Evolutionary conservation across 345 rosid genomes (phyloP), one percentile per base, ranked within the genome.

Genomic region (Salix suchowensis): DNA sequence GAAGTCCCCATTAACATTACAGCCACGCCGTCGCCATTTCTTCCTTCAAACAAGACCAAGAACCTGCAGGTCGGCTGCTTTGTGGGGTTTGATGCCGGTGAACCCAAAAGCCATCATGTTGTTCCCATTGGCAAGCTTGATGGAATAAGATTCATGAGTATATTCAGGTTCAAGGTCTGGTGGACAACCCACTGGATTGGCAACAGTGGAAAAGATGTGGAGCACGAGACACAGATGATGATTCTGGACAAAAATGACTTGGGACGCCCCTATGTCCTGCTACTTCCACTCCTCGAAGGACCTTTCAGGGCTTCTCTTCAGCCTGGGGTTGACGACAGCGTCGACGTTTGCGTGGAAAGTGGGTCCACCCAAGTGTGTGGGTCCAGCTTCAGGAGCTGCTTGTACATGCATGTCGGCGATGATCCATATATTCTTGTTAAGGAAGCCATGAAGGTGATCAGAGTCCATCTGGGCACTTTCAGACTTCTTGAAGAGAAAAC

Each of bases 111-210:
- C 73, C 68, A 61, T 1, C 82, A 86, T 50, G 75, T 70, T 18
- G 79, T 52, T 0, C 83, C 86, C 10, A 40, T 86, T 1, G 86
- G 85, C 15, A 77, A 68, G 64, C 83, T 86, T 21, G 71, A 2
- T 1, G 58, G 54, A 4, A 74, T 81, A 1, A 67, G 66, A 67
- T 77, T 85, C 88, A 90, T 91, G 96, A 91, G 98, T 85, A 91
- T 95, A 24, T 93, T 95, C 94, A 83, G 96, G 85, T 93, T 95
- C 91, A 91, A 95, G 83, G 92, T 90, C 61, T 93, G 98, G 97
- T 93, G 98, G 98, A 90, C 94, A 0, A 93, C 97, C 67, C 97
- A 90, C 52, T 95, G 97, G 97, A 88, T 89, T 37, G 98, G 94
- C 5, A 84, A 88, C 12, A 90, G 80, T 11, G 98, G 97, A 4